These are phyloP conservation scores for Meredithiella fracta DNA, from an alignment of 2,329 filamentous ascomycete species.

Conservation along the genomic window DNA sequence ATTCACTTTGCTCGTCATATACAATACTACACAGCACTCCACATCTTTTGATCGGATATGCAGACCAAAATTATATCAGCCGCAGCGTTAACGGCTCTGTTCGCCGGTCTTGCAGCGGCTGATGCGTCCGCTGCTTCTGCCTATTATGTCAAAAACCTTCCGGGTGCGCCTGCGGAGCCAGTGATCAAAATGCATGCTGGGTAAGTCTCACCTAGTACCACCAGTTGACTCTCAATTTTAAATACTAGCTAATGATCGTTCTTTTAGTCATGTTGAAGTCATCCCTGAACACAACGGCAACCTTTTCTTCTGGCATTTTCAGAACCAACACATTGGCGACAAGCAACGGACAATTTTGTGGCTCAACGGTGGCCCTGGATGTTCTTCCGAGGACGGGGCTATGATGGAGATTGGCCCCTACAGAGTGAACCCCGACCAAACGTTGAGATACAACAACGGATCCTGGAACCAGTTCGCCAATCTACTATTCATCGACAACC, in stretches of 20 bases:
- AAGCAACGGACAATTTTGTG: slow-evolving; percentile 82
- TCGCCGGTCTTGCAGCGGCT: slow-evolving; percentile 20
- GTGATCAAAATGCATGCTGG: slow-evolving; percentile 96
- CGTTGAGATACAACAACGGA: slow-evolving; percentile 68
- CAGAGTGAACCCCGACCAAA: slow-evolving; percentile 58
- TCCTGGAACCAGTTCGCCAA: slow-evolving; percentile 98
- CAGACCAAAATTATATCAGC: slow-evolving; percentile 6
- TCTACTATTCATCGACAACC: slow-evolving; percentile 89
- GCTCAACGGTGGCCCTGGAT: slow-evolving; percentile 93
- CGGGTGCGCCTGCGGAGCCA: slow-evolving; percentile 61
- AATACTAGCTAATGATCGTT: not conserved
- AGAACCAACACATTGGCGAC: slow-evolving; percentile 90
- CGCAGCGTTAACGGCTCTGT: slow-evolving; percentile 12
- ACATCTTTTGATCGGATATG: slow-evolving; percentile 16
- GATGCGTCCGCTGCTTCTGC: slow-evolving; percentile 26
- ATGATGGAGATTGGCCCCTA: slow-evolving; percentile 95
- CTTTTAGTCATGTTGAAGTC: slow-evolving; percentile 82
- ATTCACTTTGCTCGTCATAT: not conserved
- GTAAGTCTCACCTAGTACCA: slow-evolving; percentile 45
- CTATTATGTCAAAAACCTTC: slow-evolving; percentile 73
- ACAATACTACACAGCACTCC: not conserved
- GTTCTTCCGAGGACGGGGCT: slow-evolving; percentile 91
- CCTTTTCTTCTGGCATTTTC: slow-evolving; percentile 96
- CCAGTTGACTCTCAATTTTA: not conserved
- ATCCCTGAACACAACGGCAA: slow-evolving; percentile 74